Base-by-base conservation (phyloP, 345 rosid species). In the Cardamine chenopodiifolia region DNA sequence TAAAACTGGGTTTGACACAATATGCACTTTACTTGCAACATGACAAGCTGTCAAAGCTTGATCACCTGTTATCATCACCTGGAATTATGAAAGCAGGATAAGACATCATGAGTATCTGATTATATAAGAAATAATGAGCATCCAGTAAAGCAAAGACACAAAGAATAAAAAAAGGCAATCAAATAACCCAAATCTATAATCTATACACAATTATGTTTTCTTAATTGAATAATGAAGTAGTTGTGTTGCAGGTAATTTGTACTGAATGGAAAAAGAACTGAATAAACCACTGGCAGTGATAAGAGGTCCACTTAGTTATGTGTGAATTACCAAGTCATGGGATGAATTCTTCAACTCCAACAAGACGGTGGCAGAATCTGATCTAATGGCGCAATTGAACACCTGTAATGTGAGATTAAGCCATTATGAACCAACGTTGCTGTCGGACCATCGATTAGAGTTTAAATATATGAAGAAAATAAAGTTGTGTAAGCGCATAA, bases 1-100 rank as follows among this genome's bases (percentile, higher is more conserved):
- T 57, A 96, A 80, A 55, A 85, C 89, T 39, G 97, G 96, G 64
- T 88, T 90, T 11, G 97, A 84, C 66, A 96, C 86, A 34, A 96
- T 92, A 81, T 92, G 89, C 68, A 92, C 99, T 86, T 92, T 92
- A 84, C 90, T 78, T 31, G 97, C 99, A 82, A 95, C 99, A 81
- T 95, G 91, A 76, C 99, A 95, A 77, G 99, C 99, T 40, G 99
- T 95, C 90, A 95, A 84, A 63, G 97, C 97, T 92, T 95, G 99
- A 79, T 96, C 99, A 78, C 99, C 99, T 34, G 98, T 96, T 68
- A 96, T 96, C 99, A 96, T 96, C 72, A 81, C 97, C 99, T 96
- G 68, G 65, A 29, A 82, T 76, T 61, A 81, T 31, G 52, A 75
- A 75, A 72, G 68, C 11, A 50, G 26, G 63, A 42, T 75, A 63